Conservation (phyloP, 345 rosid species). For the Kandelia obovata region DNA sequence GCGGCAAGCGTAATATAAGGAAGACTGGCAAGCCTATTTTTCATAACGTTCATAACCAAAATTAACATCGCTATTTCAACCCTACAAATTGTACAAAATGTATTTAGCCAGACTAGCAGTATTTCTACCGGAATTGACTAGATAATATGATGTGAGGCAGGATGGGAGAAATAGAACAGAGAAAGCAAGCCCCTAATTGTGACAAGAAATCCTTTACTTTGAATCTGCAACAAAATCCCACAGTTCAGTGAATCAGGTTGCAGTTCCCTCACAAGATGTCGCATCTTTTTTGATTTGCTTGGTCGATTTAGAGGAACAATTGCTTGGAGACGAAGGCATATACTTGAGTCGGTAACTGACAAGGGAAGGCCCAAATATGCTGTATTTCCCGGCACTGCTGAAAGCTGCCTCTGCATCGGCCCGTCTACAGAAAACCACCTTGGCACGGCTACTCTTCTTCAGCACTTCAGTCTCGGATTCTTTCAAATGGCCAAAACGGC, state of each 20-base stretch:
- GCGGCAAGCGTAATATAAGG: not conserved
- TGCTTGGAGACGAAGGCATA: slow-evolving; percentile 15
- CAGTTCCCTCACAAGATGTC: slow-evolving; percentile 5
- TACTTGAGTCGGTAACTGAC: slow-evolving; percentile 36
- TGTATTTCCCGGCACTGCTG: slow-evolving; percentile 58
- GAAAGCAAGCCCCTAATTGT: not conserved
- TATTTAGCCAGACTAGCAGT: not conserved
- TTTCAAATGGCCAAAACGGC: slow-evolving; percentile 43
- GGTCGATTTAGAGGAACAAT: slow-evolving; percentile 16
- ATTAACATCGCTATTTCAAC: not conserved
- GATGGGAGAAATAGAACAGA: not conserved
- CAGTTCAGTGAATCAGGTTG: slow-evolving; percentile 2
- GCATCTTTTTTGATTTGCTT: slow-evolving; percentile 22
- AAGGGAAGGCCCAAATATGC: slow-evolving; percentile 59
- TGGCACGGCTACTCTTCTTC: slow-evolving; percentile 49
- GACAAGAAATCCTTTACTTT: not conserved
- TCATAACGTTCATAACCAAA: not conserved
- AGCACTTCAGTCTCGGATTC: slow-evolving; percentile 44
- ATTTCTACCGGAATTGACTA: not conserved
- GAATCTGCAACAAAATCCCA: not conserved
- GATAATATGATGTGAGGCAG: not conserved
- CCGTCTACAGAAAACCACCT: slow-evolving; percentile 47
- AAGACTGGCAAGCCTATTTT: not conserved
- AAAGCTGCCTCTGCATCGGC: slow-evolving; percentile 61
- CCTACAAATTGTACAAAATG: not conserved